Base-by-base conservation (phyloP, 768 basidiomycete genomes). In the Russula sp. region DNA sequence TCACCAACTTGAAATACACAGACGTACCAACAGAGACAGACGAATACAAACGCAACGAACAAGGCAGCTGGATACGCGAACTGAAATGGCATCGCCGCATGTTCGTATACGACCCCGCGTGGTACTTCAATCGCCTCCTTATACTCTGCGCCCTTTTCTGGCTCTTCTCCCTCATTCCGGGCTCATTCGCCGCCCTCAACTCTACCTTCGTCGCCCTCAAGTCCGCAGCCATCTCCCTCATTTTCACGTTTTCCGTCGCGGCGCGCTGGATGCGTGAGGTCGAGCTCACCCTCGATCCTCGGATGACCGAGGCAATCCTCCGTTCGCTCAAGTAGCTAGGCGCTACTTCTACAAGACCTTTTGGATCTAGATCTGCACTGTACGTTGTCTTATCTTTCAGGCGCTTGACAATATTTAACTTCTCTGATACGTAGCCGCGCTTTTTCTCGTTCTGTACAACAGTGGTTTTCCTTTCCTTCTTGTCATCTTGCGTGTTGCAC, bases 81-180 rank as follows among this genome's bases (percentile, higher is more conserved):
- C 54, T 65, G 18, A 59, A 56, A 40, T 65, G 59, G 58, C 63
- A 59, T 16, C 63, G 63, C 14, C 66, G 66, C 38, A 55, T 34
- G 30, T n/a, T 65, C 54, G 26, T 24, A 0, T 48, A 65, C 46
- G 51, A 65, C 22, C 66, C 66, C 1, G 46, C 48, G 2, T 65
- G 63, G 66, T 61, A 65, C 28, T 20, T 59, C 22, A 60, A 67
- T n/a, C 63, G 63, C 7, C 58, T 67, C 48, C 3, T 67, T 16
- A 38, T 9, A 3, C 40, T 67, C 49, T 67, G 63, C 42, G 40
- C 30, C 16, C 22, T 67, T 22, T 60, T 40, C 24, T 67, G 66
- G 66, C 54, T 67, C 11, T 14, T 56, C 14, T 59, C 58, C 18
- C 64, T 65, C 64, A 6, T 65, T 9, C 64, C 64, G 5, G 64